A percentile compares a stretch with the other conserved stretches of the same genome.
phyloP scores from a whole-genome alignment of 768 basidiomycete species.

The Pleurotus cornucopiae region DNA sequence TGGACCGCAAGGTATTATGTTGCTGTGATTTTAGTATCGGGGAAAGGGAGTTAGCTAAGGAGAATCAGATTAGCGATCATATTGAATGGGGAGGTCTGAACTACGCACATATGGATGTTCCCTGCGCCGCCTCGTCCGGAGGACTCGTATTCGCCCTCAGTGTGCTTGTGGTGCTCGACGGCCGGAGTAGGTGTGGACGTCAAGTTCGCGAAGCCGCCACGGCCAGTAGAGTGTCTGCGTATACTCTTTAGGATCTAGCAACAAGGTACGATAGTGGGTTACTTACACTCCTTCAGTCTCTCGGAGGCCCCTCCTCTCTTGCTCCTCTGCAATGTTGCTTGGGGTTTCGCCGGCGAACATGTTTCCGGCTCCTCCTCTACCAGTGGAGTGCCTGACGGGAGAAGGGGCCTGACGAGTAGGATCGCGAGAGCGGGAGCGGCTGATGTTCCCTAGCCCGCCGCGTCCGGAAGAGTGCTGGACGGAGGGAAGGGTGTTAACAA shows the following conservation, averaged over 20 bases:
- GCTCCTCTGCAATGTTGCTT: slow-evolving; percentile 6
- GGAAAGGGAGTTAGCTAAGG: neutral
- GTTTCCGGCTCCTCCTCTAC: slow-evolving; percentile 17
- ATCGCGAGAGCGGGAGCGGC: slow-evolving; percentile 51
- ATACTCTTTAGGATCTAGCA: neutral
- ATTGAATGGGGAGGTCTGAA: neutral
- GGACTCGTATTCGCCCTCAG: neutral
- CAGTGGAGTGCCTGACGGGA: slow-evolving; percentile 12
- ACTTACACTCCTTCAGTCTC: slow-evolving; percentile 11
- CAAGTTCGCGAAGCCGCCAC: slow-evolving; percentile 5
- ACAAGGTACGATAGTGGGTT: too few species aligned
- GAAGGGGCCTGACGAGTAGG: slow-evolving; percentile 10
- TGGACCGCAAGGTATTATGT: too few species aligned
- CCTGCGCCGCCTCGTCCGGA: slow-evolving; percentile 10
- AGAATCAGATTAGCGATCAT: neutral
- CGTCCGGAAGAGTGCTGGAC: slow-evolving; percentile 55
- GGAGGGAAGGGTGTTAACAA: slow-evolving; percentile 4
- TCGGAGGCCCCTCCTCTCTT: slow-evolving; percentile 9
- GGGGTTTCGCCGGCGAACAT: slow-evolving; percentile 10
- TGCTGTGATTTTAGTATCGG: too few species aligned
- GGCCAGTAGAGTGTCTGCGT: slow-evolving; percentile 5
- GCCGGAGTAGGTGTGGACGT: neutral
- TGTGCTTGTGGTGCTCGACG: slow-evolving; percentile 7
- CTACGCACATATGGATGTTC: slow-evolving; percentile 1
- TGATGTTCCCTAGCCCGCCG: slow-evolving; percentile 63